Evolutionary conservation across 257 asterid genomes (phyloP).

Genomic region (Gynochthodes officinalis): DNA sequence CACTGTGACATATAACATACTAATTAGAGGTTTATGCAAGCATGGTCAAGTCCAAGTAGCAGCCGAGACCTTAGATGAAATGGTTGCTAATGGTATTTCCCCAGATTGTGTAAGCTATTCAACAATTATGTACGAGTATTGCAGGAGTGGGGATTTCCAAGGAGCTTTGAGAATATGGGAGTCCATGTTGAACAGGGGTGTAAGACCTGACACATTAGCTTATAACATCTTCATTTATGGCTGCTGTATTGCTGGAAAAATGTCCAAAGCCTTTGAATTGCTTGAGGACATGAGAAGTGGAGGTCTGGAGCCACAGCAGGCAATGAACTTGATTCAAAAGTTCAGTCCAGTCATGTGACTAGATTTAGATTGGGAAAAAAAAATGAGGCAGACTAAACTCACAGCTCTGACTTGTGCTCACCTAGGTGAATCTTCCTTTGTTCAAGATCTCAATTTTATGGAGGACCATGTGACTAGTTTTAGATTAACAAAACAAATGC

Average conservation of each 20-base stretch:
- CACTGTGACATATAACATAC: constrained; percentile 67
- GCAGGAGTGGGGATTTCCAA: constrained; percentile 60
- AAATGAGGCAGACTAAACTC: not conserved
- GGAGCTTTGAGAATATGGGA: constrained; percentile 70
- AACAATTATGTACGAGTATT: constrained; percentile 52
- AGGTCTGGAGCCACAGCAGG: constrained; percentile 57
- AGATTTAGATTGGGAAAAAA: constrained; percentile 4
- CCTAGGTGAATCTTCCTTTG: not conserved
- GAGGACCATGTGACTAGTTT: not conserved
- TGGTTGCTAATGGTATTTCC: constrained; percentile 46
- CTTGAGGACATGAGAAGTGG: constrained; percentile 56
- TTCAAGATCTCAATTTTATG: not conserved
- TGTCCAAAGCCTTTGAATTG: constrained; percentile 57
- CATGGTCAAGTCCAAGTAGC: constrained; percentile 58
- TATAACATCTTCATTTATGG: constrained; percentile 62
- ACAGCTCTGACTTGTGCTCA: not conserved
- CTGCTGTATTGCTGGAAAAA: constrained; percentile 63
- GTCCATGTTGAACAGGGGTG: constrained; percentile 50
- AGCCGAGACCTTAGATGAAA: constrained; percentile 40
- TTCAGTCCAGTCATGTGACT: constrained; percentile 9
- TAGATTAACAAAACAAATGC: too few species aligned
- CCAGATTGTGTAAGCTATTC: constrained; percentile 85
- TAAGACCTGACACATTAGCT: constrained; percentile 77
- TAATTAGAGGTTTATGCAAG: constrained; percentile 76
- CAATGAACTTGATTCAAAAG: constrained; percentile 24